Base-by-base conservation (phyloP, 1,139 yeast genomes). In the Ogataea hybrid region DNA sequence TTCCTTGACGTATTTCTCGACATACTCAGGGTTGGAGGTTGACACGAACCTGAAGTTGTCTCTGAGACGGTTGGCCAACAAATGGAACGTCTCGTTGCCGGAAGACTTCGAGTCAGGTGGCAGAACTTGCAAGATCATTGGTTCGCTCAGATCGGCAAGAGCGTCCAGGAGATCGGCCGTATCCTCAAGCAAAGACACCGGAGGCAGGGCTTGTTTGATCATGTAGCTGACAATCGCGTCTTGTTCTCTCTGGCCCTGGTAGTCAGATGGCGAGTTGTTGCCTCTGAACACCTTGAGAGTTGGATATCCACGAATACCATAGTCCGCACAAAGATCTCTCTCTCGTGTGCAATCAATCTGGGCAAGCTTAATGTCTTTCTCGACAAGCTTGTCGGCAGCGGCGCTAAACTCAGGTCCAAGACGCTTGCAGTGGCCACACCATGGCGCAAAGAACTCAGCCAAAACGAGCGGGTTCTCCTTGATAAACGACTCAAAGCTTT, bases 401-500 rank as follows among this genome's bases (percentile, higher is more conserved):
- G 76, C 67, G 53, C 84, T 77, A 62, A 78, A 90, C 67, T 92
- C 92, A 40, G 98, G 98, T 17, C 92, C 97, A 54, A 92, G 75
- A 47, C 79, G 79, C 75, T 92, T 89, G 75, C 98, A 92, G 71
- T 92, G 96, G 17, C 98, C 98, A 75, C 98, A 92, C 98, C 98
- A 92, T 62, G 98, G 97, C 23, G 98, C 98, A 65, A 81, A 92
- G 71, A 92, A 92, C 71, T 92, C 97, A 29, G 96, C 92, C 55
- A 92, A 73, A 20, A 89, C 95, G 56, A 90, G 73, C 25, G 90
- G 84, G 67, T 89, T 84, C 43, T 75, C 79, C 35, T 69, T 68
- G 49, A 92, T 67, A 64, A 85, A 88, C 18, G 73, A 65, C 49
- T 78, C 76, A 64, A 86, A 92, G 35, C 73, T 70, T 32, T 71